Evolutionary conservation across 2,329 filamentous ascomycete genomes (phyloP).

Genomic region (Hymenoscyphus albidus): DNA sequence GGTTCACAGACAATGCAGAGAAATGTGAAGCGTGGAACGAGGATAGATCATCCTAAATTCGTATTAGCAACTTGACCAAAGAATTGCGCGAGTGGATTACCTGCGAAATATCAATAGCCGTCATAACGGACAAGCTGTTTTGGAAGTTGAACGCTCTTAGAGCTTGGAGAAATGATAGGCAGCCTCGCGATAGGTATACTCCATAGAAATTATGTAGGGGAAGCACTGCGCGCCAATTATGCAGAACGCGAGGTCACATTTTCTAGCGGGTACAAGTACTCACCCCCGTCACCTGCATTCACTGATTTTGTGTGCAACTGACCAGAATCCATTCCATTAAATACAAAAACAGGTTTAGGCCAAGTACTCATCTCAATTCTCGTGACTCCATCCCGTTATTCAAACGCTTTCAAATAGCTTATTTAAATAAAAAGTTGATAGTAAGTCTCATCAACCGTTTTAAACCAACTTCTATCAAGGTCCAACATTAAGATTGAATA

Average conservation of each 20-base stretch:
- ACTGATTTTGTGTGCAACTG: no score
- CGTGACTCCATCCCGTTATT: no score
- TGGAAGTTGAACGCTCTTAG: background rate
- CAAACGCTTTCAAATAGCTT: no score
- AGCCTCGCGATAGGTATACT: background rate
- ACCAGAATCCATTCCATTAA: no score
- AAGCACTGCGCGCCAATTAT: background rate
- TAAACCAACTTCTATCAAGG: no score
- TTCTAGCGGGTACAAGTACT: background rate
- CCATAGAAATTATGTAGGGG: background rate
- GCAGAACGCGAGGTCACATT: conserved; percentile 6
- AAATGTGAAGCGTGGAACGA: conserved; percentile 32
- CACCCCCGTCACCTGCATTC: no score
- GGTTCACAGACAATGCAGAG: conserved; percentile 38
- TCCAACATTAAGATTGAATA: no score
- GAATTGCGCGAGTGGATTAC: conserved; percentile 29
- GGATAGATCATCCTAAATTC: conserved; percentile 28
- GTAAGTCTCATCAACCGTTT: no score
- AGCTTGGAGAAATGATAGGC: background rate
- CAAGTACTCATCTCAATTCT: no score
- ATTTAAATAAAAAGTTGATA: no score
- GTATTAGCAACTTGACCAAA: conserved; percentile 11
- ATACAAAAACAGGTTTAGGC: no score
- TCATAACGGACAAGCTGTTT: conserved; percentile 14
- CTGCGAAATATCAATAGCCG: conserved; percentile 38